phyloP scores from a whole-genome alignment of 2,329 filamentous ascomycete genomes.

The Parastagonospora avenae region DNA sequence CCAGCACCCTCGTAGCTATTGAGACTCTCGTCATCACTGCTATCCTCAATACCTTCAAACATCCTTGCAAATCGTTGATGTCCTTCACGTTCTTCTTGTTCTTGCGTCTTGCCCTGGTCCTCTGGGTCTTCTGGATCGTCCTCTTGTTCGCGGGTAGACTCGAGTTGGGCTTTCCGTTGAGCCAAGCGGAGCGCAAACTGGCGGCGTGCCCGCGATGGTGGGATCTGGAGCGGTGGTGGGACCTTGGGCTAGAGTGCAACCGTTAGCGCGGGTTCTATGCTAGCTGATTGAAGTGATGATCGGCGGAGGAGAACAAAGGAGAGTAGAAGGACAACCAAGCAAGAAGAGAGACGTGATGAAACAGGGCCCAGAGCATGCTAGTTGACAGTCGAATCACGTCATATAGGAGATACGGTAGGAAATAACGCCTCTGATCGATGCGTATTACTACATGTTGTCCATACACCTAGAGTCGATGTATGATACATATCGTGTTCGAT shows the following conservation, averaged over 20 bases:
- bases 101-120: constrained; percentile 20
- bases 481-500: too few species aligned
- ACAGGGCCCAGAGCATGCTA: too few species aligned
- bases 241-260: constrained; percentile 14
- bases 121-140: constrained; percentile 23
- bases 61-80: constrained; percentile 40
- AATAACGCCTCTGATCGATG: too few species aligned
- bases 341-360: too few species aligned
- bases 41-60: constrained; percentile 42
- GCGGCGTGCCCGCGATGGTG: constrained; percentile 82
- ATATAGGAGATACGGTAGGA: too few species aligned
- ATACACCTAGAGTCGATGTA: too few species aligned
- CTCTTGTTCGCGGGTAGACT: constrained; percentile 27
- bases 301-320: constrained; percentile 3
- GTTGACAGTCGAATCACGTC: too few species aligned
- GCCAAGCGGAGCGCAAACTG: constrained; percentile 86
- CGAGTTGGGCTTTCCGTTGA: constrained; percentile 53
- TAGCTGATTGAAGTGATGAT: neutral
- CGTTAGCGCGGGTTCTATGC: constrained; percentile 27
- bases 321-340: constrained; percentile 1
- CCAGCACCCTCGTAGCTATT: constrained; percentile 7
- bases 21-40: constrained; percentile 33
- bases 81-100: constrained; percentile 38
- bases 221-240: constrained; percentile 73
- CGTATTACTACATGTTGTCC: too few species aligned